Evolutionary conservation across 2,329 filamentous ascomycete species (phyloP), one percentile per base, ranked within the genome.

Genomic region (Fusarium coicis): DNA sequence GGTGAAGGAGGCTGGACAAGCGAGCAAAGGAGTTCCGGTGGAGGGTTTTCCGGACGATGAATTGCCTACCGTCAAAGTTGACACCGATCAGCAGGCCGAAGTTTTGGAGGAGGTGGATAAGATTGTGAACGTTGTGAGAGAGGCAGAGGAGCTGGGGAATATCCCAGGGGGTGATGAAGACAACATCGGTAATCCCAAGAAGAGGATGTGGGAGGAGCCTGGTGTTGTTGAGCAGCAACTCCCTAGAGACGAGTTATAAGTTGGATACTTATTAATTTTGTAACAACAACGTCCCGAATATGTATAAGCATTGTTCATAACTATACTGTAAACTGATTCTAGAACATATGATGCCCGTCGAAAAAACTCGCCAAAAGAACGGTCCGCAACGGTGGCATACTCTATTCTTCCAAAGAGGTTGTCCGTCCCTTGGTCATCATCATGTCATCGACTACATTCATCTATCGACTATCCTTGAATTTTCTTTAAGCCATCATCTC

Each of bases 91-190:
- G 26, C 71, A 80, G 30, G 77, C 76, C 16, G 84, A 85, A 12
- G 77, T 89, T 74, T 78, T 87, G 12, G 87, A 89, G 40, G 80
- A 88, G 69, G 84, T 93, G 26, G 87, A 85, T 40, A 86, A 84
- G 76, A 86, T 90, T 49, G 84, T 91, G 52, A 85, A 87, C 36
- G 81, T 81, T 26, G 84, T 84, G 7, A 79, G 86, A 16, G 77
- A 80, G 47, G 72, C 77, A 16, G 78, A 79, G 47, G 76, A 78
- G 58, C 63, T 77, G 28, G 79, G 70, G 1, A 74, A 72, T 26
- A 67, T 77, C 32, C 74, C 75, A 10, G 74, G 61, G 23, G 68
- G 63, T 4, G 64, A 57, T 18, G 60, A 54, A 16, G 62, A 75
- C 12, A 69, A 59, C 37, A 54, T 63, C 4, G 63, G 62, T 34